Conservation (phyloP, 768 basidiomycete species). For the Sporobolomyces phaffii region DNA sequence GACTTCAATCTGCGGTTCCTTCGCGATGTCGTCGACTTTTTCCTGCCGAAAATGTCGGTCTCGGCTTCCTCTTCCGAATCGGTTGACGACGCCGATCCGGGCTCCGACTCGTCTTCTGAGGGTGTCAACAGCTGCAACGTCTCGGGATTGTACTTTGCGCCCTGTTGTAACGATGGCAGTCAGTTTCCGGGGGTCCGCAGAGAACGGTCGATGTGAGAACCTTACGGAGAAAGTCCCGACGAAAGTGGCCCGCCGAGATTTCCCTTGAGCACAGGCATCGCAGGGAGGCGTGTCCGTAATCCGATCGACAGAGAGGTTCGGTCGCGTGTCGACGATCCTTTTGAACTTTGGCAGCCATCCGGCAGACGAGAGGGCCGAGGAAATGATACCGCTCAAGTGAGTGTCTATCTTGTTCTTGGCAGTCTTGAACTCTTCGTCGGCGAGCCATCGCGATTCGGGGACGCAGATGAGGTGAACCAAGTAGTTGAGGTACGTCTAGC, state of each 20-base stretch:
- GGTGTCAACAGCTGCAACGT: background rate
- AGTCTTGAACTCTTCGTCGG: background rate
- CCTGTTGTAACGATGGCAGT: background rate
- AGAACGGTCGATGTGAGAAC: background rate
- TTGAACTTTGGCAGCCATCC: constrained; percentile 26
- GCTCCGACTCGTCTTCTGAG: background rate
- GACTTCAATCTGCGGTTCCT: background rate
- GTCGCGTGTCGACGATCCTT: background rate
- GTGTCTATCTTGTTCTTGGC: background rate
- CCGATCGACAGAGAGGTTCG: background rate
- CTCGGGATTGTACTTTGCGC: background rate
- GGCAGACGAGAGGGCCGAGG: background rate
- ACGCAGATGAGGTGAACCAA: constrained; percentile 17
- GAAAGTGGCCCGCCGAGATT: background rate
- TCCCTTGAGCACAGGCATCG: background rate
- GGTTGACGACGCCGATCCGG: background rate
- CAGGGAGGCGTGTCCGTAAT: background rate
- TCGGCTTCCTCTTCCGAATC: constrained; percentile 4
- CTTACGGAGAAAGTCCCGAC: constrained; percentile 1
- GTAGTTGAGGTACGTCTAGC: constrained; percentile 22
- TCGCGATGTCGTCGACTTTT: background rate
- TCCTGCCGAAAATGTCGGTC: background rate
- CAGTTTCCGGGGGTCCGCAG: background rate
- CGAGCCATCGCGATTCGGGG: constrained; percentile 26
- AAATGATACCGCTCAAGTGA: background rate